A percentile compares a stretch with the other conserved stretches of the same genome.
Conservation (phyloP, 352 stramenopile genomes). For the Chrysophaeum taylorii region DNA sequence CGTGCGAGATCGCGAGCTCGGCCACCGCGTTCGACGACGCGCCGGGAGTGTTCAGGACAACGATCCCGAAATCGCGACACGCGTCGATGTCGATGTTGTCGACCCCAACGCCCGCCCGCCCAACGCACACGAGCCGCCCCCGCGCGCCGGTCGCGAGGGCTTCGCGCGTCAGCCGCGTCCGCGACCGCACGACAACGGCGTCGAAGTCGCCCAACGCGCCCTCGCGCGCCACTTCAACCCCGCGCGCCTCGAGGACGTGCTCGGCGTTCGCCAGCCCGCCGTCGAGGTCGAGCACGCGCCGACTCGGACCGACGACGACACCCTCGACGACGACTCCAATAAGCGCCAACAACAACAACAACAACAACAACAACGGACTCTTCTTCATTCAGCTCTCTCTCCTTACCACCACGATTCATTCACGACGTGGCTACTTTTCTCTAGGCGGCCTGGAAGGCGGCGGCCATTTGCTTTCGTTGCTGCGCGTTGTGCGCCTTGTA, state of each 20-base stretch:
- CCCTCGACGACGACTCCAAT: no score
- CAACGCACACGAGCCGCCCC: constrained; percentile 56
- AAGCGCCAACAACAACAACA: no score
- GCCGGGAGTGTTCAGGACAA: constrained; percentile 72
- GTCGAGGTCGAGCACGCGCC: no score
- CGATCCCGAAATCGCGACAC: constrained; percentile 58
- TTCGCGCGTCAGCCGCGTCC: background rate
- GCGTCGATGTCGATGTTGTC: constrained; percentile 76
- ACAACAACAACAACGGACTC: no score
- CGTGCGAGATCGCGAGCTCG: constrained; percentile 64
- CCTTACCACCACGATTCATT: no score
- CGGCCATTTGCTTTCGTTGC: background rate
- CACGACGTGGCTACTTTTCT: no score
- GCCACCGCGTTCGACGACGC: constrained; percentile 65
- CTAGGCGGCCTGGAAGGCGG: no score
- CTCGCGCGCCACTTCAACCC: no score
- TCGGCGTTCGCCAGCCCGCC: no score
- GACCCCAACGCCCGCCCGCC: constrained; percentile 58
- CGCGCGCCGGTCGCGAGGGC: constrained; percentile 48
- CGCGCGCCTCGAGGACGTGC: no score
- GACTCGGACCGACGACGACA: no score
- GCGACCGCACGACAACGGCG: constrained; percentile 9
- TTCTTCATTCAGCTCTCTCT: no score
- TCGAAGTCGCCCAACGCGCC: background rate
- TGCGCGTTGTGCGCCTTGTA: background rate